These are phyloP conservation scores for Salix exigua DNA, from an alignment of 345 rosid genomes.

Conservation along the genomic window DNA sequence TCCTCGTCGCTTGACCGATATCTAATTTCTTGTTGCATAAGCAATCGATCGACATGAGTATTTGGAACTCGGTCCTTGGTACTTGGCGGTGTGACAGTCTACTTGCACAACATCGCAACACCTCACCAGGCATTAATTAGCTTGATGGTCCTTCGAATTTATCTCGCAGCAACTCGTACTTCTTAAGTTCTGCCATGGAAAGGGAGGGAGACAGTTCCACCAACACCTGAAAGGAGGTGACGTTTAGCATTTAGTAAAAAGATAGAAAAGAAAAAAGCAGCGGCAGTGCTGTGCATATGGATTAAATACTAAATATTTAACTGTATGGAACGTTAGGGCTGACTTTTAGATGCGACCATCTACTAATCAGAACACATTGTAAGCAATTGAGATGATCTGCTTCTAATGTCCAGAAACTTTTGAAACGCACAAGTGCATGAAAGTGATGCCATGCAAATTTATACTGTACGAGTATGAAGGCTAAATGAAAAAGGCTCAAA, in stretches of 20 bases:
- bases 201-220: conserved; percentile 85
- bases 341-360: background rate
- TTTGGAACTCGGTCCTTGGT: no score
- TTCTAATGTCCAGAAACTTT: background rate
- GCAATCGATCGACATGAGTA: no score
- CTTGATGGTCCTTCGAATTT: conserved; percentile 63
- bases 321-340: no score
- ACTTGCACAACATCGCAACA: background rate
- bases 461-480: no score
- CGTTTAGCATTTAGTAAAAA: background rate
- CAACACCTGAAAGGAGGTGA: conserved; percentile 48
- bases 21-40: no score
- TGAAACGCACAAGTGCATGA: background rate
- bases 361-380: background rate
- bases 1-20: no score
- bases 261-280: background rate
- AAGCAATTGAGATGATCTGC: background rate
- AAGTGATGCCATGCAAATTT: no score
- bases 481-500: no score
- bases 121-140: conserved; percentile 3
- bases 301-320: no score
- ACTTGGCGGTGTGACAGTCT: no score
- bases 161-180: conserved; percentile 72
- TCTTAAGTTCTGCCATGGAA: conserved; percentile 78
- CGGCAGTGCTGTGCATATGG: no score